phyloP scores from a whole-genome alignment of 2,329 filamentous ascomycete species.

The Claviceps arundinis region DNA sequence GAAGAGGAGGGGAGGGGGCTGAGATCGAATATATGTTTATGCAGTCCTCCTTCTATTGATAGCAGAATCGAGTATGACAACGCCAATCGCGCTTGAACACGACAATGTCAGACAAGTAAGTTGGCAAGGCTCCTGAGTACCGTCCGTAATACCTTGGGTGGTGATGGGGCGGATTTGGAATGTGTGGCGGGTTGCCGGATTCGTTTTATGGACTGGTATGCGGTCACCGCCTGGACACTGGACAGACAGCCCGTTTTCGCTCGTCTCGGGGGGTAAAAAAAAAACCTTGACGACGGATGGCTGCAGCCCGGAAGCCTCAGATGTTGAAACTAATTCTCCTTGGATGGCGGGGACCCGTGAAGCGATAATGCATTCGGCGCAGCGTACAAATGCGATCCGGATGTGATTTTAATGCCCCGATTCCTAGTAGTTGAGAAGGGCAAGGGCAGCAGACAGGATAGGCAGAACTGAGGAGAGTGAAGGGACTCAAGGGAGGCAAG shows the following conservation, averaged over 20 bases:
- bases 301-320: background rate
- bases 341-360: background rate
- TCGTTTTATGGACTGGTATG: conserved; percentile 4
- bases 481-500: background rate
- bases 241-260: conserved; percentile 3
- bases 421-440: background rate
- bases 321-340: background rate
- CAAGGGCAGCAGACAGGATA: background rate
- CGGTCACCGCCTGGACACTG: conserved; percentile 1
- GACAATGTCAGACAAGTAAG: background rate
- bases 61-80: background rate
- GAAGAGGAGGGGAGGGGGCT: too few species aligned
- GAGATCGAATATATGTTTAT: conserved; percentile 4
- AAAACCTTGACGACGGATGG: background rate
- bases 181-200: conserved; percentile 5
- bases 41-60: background rate
- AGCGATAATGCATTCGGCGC: background rate
- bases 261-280: background rate
- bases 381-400: background rate
- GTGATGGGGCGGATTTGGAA: conserved; percentile 1
- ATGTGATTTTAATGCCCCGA: background rate
- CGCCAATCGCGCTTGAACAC: background rate
- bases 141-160: conserved; percentile 1
- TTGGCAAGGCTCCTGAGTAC: background rate
- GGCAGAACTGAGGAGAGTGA: background rate